A percentile compares a stretch with the other conserved stretches of the same genome.
phyloP scores from a whole-genome alignment of 352 stramenopile species.

The Elongisporangium undulatum region DNA sequence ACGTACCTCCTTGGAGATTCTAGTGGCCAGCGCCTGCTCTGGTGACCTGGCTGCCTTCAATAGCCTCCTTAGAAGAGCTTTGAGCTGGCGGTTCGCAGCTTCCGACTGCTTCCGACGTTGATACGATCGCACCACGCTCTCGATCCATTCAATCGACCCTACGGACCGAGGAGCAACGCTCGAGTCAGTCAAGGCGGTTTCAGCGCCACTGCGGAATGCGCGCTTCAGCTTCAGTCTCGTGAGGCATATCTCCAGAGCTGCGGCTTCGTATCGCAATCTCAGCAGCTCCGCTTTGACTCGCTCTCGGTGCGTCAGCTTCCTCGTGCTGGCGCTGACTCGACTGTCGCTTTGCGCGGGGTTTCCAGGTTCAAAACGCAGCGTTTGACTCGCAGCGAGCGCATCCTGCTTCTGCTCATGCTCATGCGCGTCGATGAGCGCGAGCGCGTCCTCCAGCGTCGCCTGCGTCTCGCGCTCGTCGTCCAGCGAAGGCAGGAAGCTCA shows the following conservation, averaged over 20 bases:
- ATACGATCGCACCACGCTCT: background rate
- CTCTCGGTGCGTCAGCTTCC: background rate
- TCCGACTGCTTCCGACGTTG: background rate
- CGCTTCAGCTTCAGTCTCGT: background rate
- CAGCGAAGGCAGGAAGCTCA: conserved; percentile 17
- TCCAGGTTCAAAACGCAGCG: background rate
- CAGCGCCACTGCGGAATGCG: background rate
- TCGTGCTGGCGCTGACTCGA: background rate
- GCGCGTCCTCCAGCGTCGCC: conserved; percentile 17
- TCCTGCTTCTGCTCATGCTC: background rate
- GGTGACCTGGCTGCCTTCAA: background rate
- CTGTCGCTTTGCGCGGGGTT: background rate
- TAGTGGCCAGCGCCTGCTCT: background rate
- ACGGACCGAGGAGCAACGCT: background rate
- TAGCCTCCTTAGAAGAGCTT: background rate
- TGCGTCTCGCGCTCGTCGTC: conserved; percentile 15
- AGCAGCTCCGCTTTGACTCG: background rate
- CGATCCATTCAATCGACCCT: background rate
- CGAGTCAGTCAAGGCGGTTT: background rate
- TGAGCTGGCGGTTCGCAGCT: background rate
- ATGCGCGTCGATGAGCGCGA: conserved; percentile 21
- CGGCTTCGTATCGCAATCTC: background rate
- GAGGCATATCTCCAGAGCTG: background rate
- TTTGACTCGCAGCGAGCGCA: background rate
- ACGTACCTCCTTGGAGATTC: background rate